A percentile compares a stretch with the other conserved stretches of the same genome.
These are phyloP conservation scores for Carnegiea gigantea DNA, from an alignment of 179 eudicot genomes.

Conservation along the genomic window DNA sequence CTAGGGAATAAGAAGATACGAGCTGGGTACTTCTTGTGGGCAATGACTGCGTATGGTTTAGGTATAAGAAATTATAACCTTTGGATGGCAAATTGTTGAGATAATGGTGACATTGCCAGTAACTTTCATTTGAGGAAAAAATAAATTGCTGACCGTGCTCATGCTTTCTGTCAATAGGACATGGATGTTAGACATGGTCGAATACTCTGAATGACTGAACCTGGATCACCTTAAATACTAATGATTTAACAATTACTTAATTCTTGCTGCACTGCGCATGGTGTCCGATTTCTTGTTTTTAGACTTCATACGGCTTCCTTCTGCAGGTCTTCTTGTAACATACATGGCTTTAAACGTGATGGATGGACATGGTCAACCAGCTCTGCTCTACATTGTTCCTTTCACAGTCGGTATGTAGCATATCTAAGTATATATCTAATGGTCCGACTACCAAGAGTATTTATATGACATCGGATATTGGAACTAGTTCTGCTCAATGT, in stretches of 20 bases:
- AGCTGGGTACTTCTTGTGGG: slow-evolving; percentile 87
- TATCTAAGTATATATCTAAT: not conserved
- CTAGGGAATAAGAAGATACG: slow-evolving; percentile 70
- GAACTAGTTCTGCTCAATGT: no score
- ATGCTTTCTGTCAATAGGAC: not conserved
- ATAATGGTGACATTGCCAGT: not conserved
- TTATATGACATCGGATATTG: no score
- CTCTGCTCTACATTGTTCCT: slow-evolving; percentile 95
- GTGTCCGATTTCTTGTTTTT: not conserved
- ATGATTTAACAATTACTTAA: not conserved
- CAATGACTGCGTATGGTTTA: slow-evolving; percentile 87
- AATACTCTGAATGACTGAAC: not conserved
- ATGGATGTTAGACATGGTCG: not conserved
- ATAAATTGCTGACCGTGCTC: not conserved
- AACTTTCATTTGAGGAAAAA: no score
- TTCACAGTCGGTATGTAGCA: slow-evolving; percentile 76
- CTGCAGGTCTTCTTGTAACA: slow-evolving; percentile 78
- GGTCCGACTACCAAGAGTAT: not conserved
- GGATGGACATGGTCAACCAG: slow-evolving; percentile 99
- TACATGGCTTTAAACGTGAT: slow-evolving; percentile 94
- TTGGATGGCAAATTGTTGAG: not conserved
- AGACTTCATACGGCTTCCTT: not conserved
- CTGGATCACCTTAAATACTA: no score
- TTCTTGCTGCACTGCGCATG: not conserved
- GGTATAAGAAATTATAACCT: slow-evolving; percentile 43